Percentiles rank a stretch among this genome's conserved stretches.
phyloP scores from a whole-genome alignment of 1,284 basidiomycete species.

The Paramarasmius palmivorus region DNA sequence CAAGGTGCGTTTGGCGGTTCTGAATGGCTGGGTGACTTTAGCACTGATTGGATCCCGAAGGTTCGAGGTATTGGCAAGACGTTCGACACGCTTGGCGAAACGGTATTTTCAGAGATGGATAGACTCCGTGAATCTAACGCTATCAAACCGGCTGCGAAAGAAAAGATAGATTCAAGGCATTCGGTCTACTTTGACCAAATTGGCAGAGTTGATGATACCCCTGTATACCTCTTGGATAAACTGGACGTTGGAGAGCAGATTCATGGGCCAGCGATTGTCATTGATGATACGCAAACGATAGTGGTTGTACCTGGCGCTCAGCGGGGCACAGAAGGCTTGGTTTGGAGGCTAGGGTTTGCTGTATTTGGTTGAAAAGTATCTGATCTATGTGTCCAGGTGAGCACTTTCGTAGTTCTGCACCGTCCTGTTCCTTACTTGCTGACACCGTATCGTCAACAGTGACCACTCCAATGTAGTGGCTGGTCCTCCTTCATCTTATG shows the following conservation, averaged over 20 bases:
- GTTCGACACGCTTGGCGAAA: conserved; percentile 80
- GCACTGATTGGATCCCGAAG: conserved; percentile 23
- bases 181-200: conserved; percentile 81
- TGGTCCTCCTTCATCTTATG: too few species aligned
- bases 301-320: conserved; percentile 77
- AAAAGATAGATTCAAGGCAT: conserved; percentile 51
- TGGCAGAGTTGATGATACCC: conserved; percentile 76
- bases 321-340: too few species aligned
- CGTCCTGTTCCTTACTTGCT: too few species aligned
- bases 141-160: conserved; percentile 39
- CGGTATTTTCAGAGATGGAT: conserved; percentile 75
- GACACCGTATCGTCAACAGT: too few species aligned
- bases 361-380: too few species aligned
- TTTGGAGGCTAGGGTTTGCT: too few species aligned
- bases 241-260: conserved; percentile 73
- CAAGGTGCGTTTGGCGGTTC: conserved; percentile 55
- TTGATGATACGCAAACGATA: conserved; percentile 93
- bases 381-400: too few species aligned
- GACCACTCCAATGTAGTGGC: too few species aligned
- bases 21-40: not conserved
- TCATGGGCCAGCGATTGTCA: conserved; percentile 84
- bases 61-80: conserved; percentile 85
- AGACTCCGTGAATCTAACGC: conserved; percentile 33
- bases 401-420: too few species aligned
- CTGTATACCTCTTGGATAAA: conserved; percentile 73